Evolutionary conservation across 192 early-diverging fungal genomes (phyloP).

Genomic region (Allomyces javanicus): DNA sequence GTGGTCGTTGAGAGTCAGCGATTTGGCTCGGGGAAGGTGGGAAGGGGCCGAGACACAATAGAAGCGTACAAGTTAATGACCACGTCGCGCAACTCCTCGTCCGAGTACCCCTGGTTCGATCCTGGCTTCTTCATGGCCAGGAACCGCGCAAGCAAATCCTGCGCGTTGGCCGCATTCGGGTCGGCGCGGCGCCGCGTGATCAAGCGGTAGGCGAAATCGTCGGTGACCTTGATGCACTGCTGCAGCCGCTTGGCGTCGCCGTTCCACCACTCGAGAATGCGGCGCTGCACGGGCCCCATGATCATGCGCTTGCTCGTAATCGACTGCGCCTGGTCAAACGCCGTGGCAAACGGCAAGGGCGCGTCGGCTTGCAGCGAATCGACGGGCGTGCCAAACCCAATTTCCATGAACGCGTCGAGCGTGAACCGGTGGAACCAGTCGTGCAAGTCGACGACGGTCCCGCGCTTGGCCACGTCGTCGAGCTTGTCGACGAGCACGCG

Average conservation of each 20-base stretch:
- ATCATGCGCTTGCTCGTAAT: constrained; percentile 11
- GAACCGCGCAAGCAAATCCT: constrained; percentile 20
- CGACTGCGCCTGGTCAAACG: constrained; percentile 29
- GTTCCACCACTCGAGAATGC: constrained; percentile 10
- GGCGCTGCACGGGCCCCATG: constrained; percentile 12
- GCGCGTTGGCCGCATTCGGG: constrained; percentile 3
- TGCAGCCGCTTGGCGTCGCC: constrained; percentile 6
- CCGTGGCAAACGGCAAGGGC: constrained; percentile 20
- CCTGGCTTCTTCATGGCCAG: constrained; percentile 22
- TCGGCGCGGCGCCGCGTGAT: constrained; percentile 11
- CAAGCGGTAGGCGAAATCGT: constrained; percentile 12
- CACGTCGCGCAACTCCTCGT: constrained; percentile 21
- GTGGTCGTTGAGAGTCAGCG: background rate
- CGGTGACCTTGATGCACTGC: constrained; percentile 6
- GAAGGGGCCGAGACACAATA: background rate
- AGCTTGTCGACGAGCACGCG: background rate
- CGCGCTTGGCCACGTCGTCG: background rate
- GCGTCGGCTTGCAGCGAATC: constrained; percentile 14
- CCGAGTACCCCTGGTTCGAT: constrained; percentile 4
- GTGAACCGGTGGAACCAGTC: constrained; percentile 7
- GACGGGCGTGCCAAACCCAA: constrained; percentile 28
- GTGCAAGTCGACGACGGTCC: constrained; percentile 4
- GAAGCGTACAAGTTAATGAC: constrained; percentile 18
- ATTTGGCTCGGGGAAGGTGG: too few relatives aligned
- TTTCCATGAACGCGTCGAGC: constrained; percentile 14